A percentile compares a stretch with the other conserved stretches of the same genome.
phyloP scores from a whole-genome alignment of 495 filamentous ascomycete genomes.

The Podospora comata region DNA sequence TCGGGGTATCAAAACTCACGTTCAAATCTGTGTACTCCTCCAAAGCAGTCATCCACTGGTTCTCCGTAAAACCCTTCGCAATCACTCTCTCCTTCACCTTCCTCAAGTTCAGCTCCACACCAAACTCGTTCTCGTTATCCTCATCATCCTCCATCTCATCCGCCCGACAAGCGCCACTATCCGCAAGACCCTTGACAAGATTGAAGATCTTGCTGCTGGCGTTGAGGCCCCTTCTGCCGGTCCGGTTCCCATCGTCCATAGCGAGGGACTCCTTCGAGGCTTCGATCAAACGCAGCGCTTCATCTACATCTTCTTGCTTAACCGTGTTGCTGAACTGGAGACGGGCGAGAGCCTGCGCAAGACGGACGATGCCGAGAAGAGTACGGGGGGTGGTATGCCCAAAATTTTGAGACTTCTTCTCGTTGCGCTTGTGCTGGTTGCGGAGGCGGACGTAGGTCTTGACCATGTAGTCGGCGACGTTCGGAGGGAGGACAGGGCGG shows the following conservation, averaged over 20 bases:
- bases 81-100: conserved; percentile 85
- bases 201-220: conserved; percentile 90
- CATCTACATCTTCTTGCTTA: conserved; percentile 89
- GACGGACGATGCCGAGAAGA: conserved; percentile 83
- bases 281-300: conserved; percentile 85
- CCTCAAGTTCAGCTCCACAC: conserved; percentile 78
- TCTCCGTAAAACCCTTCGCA: conserved; percentile 93
- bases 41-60: conserved; percentile 80
- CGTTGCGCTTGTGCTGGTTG: conserved; percentile 81
- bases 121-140: conserved; percentile 42
- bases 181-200: conserved; percentile 78
- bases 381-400: conserved; percentile 91
- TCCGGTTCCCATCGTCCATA: conserved; percentile 56
- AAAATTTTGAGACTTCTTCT: conserved; percentile 84
- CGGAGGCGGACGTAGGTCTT: conserved; percentile 93
- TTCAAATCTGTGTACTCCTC: conserved; percentile 85
- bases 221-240: conserved; percentile 64
- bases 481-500: conserved; percentile 77
- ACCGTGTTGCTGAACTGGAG: conserved; percentile 81
- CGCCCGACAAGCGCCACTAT: conserved; percentile 65
- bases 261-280: conserved; percentile 85
- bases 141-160: conserved; percentile 64
- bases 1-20: conserved; percentile 58
- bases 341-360: conserved; percentile 92
- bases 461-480: conserved; percentile 90